Evolutionary conservation across 1,284 basidiomycete species (phyloP), one percentile per base, ranked within the genome.

Genomic region (Cutaneotrichosporon spelunceum): DNA sequence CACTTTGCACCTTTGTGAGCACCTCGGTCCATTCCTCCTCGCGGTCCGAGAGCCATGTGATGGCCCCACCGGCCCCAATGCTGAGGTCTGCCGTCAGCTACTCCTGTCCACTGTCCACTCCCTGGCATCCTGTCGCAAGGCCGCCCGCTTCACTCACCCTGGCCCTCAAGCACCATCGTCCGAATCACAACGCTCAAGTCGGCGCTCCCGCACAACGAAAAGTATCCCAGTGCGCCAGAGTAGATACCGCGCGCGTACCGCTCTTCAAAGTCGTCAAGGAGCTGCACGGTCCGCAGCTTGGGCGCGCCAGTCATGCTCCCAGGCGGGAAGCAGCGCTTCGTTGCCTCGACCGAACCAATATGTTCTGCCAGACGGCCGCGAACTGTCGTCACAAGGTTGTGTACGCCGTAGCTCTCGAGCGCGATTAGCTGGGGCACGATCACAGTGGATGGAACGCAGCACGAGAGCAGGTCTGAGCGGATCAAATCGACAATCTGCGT

Each of bases 271-370:
- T 82, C 82, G 68, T 93, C 90, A 1, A 99, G 83, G 33, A 98
- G 88, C 77, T 95, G 90, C 1, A 97, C 89, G 56, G 90, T 92
- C 21, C 94, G 87, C 66, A 94, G 88, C 80, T 98, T 98, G 0
- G 94, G 95, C 0, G 95, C 95, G 21, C 95, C 94, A 0, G 95
- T 98, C 94, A 99, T 99, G 67, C 91, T 94, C 1, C 93, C 93
- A 56, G 93, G 92, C n/a, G 93, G 93, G 63, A 95, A 83, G 76
- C 91, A 90, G 45, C 84, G 80, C 65, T 83, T 84, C 57, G 96
- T 81, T 13, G 90, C 87, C 68, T 93, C 87, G 82, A 91, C 89
- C 8, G 79, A 71, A 13, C 81, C 80, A 9, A 83, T 78, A 21
- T 78, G 78, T 0, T 76, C 67, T 6, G 78, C 79, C 24, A 83